These are phyloP conservation scores for Colletotrichum sp. DNA, from an alignment of 2,329 filamentous ascomycete species.

Conservation along the genomic window DNA sequence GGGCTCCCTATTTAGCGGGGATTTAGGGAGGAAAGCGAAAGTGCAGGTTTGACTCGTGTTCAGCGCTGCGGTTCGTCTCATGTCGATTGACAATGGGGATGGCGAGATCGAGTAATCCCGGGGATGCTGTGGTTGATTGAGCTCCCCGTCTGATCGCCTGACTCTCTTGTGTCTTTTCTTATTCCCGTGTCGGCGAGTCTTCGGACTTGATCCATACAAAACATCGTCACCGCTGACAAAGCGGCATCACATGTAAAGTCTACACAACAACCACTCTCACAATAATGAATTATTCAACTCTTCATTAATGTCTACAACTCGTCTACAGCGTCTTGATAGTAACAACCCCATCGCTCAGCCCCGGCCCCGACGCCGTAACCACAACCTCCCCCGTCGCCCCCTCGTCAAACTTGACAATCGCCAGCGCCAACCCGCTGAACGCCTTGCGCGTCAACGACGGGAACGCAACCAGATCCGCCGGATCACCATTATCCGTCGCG, in stretches of 20 bases:
- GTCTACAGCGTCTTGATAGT: neutral
- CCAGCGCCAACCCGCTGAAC: slow-evolving; percentile 45
- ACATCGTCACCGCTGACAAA: neutral
- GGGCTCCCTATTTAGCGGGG: neutral
- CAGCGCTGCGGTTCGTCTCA: neutral
- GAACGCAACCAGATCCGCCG: slow-evolving; percentile 48
- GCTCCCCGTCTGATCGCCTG: neutral
- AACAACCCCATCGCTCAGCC: neutral
- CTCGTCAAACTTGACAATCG: slow-evolving; percentile 38
- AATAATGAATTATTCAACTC: too few relatives aligned
- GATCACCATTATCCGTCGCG: slow-evolving; percentile 57
- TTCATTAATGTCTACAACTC: neutral
- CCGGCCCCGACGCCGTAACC: neutral
- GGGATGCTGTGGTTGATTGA: neutral
- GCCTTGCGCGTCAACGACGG: slow-evolving; percentile 42
- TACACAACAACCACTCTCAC: neutral
- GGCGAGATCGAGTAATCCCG: neutral
- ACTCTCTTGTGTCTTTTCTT: neutral
- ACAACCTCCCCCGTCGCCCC: neutral
- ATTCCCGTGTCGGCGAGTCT: neutral
- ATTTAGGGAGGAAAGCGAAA: neutral
- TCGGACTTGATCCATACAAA: neutral
- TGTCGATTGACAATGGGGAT: neutral
- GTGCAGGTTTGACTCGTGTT: neutral
- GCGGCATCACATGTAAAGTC: neutral